phyloP scores from a whole-genome alignment of 2,329 filamentous ascomycete genomes.

The Neonectria coccinea region DNA sequence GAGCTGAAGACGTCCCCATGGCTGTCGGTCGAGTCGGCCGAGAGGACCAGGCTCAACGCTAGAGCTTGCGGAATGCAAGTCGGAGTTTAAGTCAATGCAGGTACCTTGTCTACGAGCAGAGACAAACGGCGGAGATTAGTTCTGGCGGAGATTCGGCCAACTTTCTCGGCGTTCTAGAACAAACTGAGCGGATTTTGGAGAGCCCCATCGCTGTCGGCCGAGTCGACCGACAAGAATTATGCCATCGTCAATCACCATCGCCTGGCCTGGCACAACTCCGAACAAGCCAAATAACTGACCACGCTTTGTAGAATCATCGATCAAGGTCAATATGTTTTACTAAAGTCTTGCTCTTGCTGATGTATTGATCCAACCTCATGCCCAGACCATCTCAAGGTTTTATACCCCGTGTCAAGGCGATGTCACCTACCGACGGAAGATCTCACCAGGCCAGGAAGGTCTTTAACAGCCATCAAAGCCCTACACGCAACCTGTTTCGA shows the following conservation, averaged over 20 bases:
- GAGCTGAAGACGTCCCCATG: background rate
- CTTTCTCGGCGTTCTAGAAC: background rate
- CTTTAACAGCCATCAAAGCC: too few species aligned
- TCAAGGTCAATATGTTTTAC: too few species aligned
- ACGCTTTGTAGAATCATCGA: background rate
- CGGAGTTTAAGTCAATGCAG: too few species aligned
- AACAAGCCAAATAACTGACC: background rate
- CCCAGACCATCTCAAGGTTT: too few species aligned
- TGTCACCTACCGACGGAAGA: too few species aligned
- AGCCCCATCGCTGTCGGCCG: constrained; percentile 28
- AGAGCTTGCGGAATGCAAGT: background rate
- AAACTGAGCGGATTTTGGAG: constrained; percentile 6
- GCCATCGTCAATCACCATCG: background rate
- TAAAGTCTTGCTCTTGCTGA: too few species aligned
- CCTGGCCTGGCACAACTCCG: background rate
- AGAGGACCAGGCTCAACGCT: background rate
- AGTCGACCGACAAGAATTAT: constrained; percentile 27
- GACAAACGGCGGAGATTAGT: background rate
- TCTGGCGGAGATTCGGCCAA: background rate
- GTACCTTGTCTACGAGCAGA: background rate
- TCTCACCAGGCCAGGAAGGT: too few species aligned
- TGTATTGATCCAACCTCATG: too few species aligned
- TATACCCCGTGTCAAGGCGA: too few species aligned
- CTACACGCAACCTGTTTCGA: too few species aligned
- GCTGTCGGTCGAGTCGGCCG: background rate